phyloP scores from a whole-genome alignment of 345 rosid genomes.

The Rhizophora apiculata region DNA sequence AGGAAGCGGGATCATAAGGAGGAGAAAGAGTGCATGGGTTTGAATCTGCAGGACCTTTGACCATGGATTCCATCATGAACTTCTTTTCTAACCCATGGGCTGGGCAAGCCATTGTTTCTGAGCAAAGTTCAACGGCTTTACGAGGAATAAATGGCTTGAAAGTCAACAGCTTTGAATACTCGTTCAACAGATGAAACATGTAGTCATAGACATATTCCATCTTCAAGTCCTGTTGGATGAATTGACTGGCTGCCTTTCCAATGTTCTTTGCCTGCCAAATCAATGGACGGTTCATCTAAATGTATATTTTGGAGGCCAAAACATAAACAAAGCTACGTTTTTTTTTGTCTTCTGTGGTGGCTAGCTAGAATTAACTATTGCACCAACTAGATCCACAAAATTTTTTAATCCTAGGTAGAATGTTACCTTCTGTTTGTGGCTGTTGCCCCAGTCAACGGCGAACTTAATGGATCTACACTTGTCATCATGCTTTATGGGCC shows the following conservation, averaged over 20 bases:
- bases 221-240: constrained; percentile 26
- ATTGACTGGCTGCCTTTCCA: constrained; percentile 28
- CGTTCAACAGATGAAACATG: constrained; percentile 33
- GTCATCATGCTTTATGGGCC: constrained; percentile 25
- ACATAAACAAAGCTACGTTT: too few relatives aligned
- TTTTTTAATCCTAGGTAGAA: not conserved
- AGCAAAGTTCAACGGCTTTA: constrained; percentile 18
- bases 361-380: not conserved
- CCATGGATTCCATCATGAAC: constrained; percentile 30
- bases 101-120: constrained; percentile 23
- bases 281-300: not conserved
- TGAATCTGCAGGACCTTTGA: constrained; percentile 19
- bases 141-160: constrained; percentile 24
- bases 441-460: constrained; percentile 35
- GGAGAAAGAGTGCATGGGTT: constrained; percentile 28
- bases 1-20: constrained; percentile 20
- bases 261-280: constrained; percentile 22
- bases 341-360: too few relatives aligned
- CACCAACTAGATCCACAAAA: not conserved
- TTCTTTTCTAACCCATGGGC: constrained; percentile 16
- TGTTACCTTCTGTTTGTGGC: constrained; percentile 21
- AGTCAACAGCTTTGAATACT: constrained; percentile 26
- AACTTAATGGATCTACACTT: constrained; percentile 30
- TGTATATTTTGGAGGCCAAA: too few relatives aligned
- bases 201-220: constrained; percentile 33